Evolutionary conservation across 176 grass and related monocot species (phyloP).

Genomic region (Oryza glumipatula): DNA sequence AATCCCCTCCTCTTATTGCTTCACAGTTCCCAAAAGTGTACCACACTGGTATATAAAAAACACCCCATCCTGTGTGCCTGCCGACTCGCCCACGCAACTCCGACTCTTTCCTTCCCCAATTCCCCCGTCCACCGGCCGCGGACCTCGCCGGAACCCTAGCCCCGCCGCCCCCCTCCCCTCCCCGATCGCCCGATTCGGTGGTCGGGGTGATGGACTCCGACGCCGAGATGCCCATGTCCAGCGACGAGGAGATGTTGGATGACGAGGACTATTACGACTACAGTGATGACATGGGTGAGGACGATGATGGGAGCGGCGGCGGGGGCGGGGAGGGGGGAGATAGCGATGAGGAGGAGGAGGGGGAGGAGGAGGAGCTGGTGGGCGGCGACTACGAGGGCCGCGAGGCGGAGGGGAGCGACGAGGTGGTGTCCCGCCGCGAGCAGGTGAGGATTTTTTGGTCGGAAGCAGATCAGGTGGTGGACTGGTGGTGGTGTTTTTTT

Average conservation of each 20-base stretch:
- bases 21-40: too few species aligned
- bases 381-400: slow-evolving; percentile 57
- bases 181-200: slow-evolving; percentile 22
- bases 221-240: slow-evolving; percentile 61
- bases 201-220: slow-evolving; percentile 70
- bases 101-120: background rate
- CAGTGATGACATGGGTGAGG: slow-evolving; percentile 56
- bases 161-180: background rate
- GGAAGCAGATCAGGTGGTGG: background rate
- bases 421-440: slow-evolving; percentile 54
- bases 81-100: slow-evolving; percentile 41
- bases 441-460: slow-evolving; percentile 50
- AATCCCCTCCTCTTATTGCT: too few species aligned
- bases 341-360: slow-evolving; percentile 24
- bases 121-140: background rate
- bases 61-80: background rate
- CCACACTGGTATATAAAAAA: background rate
- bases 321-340: background rate
- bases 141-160: slow-evolving; percentile 51
- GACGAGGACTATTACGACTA: slow-evolving; percentile 74
- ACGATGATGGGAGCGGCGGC: slow-evolving; percentile 13
- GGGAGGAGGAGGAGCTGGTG: slow-evolving; percentile 39
- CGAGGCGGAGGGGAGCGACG: slow-evolving; percentile 66
- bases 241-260: slow-evolving; percentile 69
- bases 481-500: too few species aligned